These are phyloP conservation scores for Fusarium duplospermum DNA, from an alignment of 2,329 filamentous ascomycete genomes.

Conservation along the genomic window DNA sequence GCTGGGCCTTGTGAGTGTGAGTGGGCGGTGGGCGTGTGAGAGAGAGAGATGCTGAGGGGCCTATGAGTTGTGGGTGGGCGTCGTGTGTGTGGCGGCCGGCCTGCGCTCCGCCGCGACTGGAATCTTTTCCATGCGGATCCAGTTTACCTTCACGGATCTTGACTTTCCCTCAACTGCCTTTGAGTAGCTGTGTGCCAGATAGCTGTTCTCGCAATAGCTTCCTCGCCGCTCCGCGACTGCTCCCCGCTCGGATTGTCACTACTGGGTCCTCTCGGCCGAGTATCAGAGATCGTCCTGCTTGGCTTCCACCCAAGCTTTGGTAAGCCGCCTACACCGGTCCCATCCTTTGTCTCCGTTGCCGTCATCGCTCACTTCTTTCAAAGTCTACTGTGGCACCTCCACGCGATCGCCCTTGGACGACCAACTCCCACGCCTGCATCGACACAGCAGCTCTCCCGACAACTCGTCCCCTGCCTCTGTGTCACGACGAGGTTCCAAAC, in stretches of 20 bases:
- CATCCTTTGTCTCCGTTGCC: slow-evolving; percentile 36
- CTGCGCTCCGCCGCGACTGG: slow-evolving; percentile 41
- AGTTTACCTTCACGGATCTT: slow-evolving; percentile 37
- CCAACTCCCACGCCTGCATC: slow-evolving; percentile 32
- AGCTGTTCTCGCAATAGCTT: slow-evolving; percentile 34
- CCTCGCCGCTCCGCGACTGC: slow-evolving; percentile 28
- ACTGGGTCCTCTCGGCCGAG: slow-evolving; percentile 19
- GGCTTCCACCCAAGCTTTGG: slow-evolving; percentile 35
- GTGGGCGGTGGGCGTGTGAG: slow-evolving; percentile 37
- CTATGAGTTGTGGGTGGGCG: slow-evolving; percentile 35
- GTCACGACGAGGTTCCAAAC: slow-evolving; percentile 36
- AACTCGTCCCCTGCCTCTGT: slow-evolving; percentile 33
- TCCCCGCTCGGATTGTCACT: slow-evolving; percentile 22
- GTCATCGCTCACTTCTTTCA: slow-evolving; percentile 41
- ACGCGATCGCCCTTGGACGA: slow-evolving; percentile 37
- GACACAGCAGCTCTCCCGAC: slow-evolving; percentile 29
- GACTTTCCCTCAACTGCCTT: slow-evolving; percentile 34
- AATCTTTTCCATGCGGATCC: slow-evolving; percentile 47
- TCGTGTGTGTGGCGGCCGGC: slow-evolving; percentile 44
- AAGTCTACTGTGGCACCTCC: slow-evolving; percentile 28
- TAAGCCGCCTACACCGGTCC: slow-evolving; percentile 40
- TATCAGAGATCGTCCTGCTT: slow-evolving; percentile 25
- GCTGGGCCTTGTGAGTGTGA: slow-evolving; percentile 42
- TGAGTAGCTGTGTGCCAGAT: slow-evolving; percentile 27
- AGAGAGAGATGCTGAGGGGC: slow-evolving; percentile 29